Evolutionary conservation across 2,329 filamentous ascomycete species (phyloP).

Genomic region (Fusarium veterinarium): DNA sequence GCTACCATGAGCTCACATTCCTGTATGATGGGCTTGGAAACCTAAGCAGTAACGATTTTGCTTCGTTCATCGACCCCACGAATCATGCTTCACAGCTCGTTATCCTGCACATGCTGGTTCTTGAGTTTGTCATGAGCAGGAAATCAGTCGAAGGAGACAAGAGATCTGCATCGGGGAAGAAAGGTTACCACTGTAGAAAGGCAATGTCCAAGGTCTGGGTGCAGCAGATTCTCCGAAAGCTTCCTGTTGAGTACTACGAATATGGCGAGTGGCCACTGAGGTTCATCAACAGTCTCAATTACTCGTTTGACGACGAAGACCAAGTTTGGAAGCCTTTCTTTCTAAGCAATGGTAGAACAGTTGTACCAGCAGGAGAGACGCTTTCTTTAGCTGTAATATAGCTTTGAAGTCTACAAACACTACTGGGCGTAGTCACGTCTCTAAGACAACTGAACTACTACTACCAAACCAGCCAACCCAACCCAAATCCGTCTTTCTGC

Average conservation of each 20-base stretch:
- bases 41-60: constrained; percentile 48
- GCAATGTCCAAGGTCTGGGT: constrained; percentile 54
- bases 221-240: constrained; percentile 48
- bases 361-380: constrained; percentile 1
- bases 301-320: constrained; percentile 37
- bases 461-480: background rate
- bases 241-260: constrained; percentile 46
- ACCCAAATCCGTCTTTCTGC: background rate
- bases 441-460: background rate
- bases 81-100: constrained; percentile 51
- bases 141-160: constrained; percentile 25
- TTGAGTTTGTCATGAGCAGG: constrained; percentile 47
- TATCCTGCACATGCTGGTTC: constrained; percentile 52
- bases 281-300: constrained; percentile 38
- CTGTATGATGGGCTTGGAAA: constrained; percentile 47
- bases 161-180: constrained; percentile 1
- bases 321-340: constrained; percentile 42
- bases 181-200: constrained; percentile 38
- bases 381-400: constrained; percentile 2
- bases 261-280: constrained; percentile 50
- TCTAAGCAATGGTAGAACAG: constrained; percentile 25
- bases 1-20: constrained; percentile 41
- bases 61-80: constrained; percentile 45
- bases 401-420: background rate
- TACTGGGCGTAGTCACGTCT: background rate